Evolutionary conservation across 2,329 filamentous ascomycete species (phyloP), one percentile per base, ranked within the genome.

Genomic region (Fusarium continuum): DNA sequence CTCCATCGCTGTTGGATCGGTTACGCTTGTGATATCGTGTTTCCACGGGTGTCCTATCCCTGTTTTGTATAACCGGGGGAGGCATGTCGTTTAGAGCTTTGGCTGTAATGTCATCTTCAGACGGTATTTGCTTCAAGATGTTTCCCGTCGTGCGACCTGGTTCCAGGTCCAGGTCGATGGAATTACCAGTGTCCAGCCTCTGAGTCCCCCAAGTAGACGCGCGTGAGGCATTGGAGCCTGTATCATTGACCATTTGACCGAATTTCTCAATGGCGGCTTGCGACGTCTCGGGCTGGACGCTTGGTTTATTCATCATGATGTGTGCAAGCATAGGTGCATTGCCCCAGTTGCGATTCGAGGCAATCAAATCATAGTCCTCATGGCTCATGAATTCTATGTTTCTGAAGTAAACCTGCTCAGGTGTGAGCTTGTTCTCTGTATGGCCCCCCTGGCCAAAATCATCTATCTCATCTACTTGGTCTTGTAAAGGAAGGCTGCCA

Each of bases 151-250:
- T 29, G 11, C 28, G 28, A 5, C 28, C 14, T 29, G 28, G 28
- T 14, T 29, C 28, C 11, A 7, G 14, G 14, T 29, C 11, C 14
- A 14, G 11, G 8, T 29, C 28, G 11, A 9, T 14, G 8, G 28
- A 11, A 14, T 29, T 29, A 6, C 11, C 13, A 29, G 14, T 5
- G 28, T 29, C 28, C 14, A 29, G 11, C 11, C 28, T 29, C 28
- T 29, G 28, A 29, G 89, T 91, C 8, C 89, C 89, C 80, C 89
- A 86, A 1, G 88, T 91, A 16, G 88, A 88, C 10, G 86, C 82
- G 54, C 83, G 78, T 2, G 86, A 88, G 8, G 85, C 73, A 14
- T 87, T 77, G 0, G 86, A 88, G 14, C 80, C 80, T 44, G 79
- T 85, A 60, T 86, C 83, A 17, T 77, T 77, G 53, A 77, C 81